Percentiles rank a stretch among this genome's conserved stretches.
phyloP scores from a whole-genome alignment of 2,329 filamentous ascomycete species.

The Penicillium sp. region DNA sequence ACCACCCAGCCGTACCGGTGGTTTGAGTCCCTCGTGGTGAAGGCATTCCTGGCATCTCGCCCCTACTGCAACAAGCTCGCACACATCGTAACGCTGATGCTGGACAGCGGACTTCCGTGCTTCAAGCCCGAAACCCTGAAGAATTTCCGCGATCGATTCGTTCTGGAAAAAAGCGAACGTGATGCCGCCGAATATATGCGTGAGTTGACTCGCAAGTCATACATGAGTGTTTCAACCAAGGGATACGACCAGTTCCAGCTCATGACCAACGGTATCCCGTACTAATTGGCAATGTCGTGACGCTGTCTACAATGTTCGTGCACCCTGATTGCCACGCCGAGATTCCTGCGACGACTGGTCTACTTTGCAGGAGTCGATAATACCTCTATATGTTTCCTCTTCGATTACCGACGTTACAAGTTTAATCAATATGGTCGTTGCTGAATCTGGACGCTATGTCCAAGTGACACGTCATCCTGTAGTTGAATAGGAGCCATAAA shows the following conservation, averaged over 20 bases:
- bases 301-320: too few relatives aligned
- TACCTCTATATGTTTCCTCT: too few relatives aligned
- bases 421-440: too few relatives aligned
- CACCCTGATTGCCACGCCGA: too few relatives aligned
- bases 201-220: slow-evolving; percentile 81
- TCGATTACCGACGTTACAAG: too few relatives aligned
- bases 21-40: slow-evolving; percentile 95
- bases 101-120: slow-evolving; percentile 91
- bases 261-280: slow-evolving; percentile 94
- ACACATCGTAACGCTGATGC: slow-evolving; percentile 88
- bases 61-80: slow-evolving; percentile 83
- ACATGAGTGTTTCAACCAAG: slow-evolving; percentile 83
- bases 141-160: slow-evolving; percentile 89
- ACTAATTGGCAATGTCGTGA: slow-evolving; percentile 44
- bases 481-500: too few relatives aligned
- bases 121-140: slow-evolving; percentile 95
- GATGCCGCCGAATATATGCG: slow-evolving; percentile 95
- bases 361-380: too few relatives aligned
- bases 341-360: too few relatives aligned
- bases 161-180: slow-evolving; percentile 81
- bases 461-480: too few relatives aligned
- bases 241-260: slow-evolving; percentile 98
- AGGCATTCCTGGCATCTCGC: slow-evolving; percentile 83
- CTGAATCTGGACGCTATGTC: too few relatives aligned
- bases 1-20: slow-evolving; percentile 84